Percentiles rank a stretch among this genome's conserved stretches.
phyloP scores from a whole-genome alignment of 179 eudicot species.

The Drosera spatulata region DNA sequence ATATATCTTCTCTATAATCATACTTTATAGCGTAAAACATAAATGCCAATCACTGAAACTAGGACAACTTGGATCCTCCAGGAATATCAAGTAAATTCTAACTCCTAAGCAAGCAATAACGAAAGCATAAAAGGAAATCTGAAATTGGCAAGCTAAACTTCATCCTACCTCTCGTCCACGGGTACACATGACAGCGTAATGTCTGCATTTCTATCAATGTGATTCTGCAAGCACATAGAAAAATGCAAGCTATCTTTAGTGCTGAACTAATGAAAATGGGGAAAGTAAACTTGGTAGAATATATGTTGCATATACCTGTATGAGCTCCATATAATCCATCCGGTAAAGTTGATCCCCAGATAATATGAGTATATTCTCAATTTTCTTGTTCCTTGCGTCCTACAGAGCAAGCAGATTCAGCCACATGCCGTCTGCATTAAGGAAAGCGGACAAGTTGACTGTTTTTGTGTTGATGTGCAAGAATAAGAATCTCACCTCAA shows the following conservation, averaged over 20 bases:
- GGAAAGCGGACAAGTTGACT: too few species aligned
- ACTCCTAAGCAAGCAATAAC: neutral
- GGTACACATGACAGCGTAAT: slow-evolving; percentile 85
- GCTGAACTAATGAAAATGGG: too few species aligned
- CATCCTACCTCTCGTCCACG: slow-evolving; percentile 59
- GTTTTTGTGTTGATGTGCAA: too few species aligned
- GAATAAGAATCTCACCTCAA: slow-evolving; percentile 41
- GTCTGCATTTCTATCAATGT: slow-evolving; percentile 10
- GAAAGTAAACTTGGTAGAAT: too few species aligned
- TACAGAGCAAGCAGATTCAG: slow-evolving; percentile 1
- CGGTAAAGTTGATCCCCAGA: slow-evolving; percentile 97
- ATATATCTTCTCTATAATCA: too few species aligned
- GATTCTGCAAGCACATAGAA: slow-evolving; percentile 48
- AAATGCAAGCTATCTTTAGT: neutral
- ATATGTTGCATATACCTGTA: slow-evolving; percentile 46
- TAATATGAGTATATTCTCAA: slow-evolving; percentile 72
- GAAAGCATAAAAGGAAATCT: slow-evolving; percentile 1
- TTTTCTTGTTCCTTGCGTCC: slow-evolving; percentile 62
- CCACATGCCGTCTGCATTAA: too few species aligned
- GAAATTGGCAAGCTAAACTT: neutral
- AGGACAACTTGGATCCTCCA: too few species aligned
- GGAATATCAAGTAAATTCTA: too few species aligned
- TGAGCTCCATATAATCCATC: slow-evolving; percentile 87
- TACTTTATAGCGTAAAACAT: too few species aligned
- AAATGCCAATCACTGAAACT: too few species aligned